Conservation (phyloP, 305 asterid species). For the Fraxinus angustifolia region DNA sequence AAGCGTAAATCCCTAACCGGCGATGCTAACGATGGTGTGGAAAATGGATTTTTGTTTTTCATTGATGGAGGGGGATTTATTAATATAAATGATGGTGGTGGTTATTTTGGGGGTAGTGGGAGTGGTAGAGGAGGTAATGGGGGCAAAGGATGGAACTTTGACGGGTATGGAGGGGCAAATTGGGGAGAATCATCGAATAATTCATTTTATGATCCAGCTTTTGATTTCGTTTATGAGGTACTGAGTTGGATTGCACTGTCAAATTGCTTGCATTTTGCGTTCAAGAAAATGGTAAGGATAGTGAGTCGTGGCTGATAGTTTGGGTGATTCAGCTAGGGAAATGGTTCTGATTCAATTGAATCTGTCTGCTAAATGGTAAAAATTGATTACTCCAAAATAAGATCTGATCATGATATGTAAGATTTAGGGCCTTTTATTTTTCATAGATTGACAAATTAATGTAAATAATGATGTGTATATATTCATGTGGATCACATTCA, state of each 20-base stretch:
- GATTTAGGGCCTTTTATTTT: background rate
- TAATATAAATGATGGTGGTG: slow-evolving; percentile 25
- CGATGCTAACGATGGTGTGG: slow-evolving; percentile 32
- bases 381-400: background rate
- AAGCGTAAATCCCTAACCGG: slow-evolving; percentile 38
- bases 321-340: slow-evolving; percentile 20
- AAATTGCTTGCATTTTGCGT: slow-evolving; percentile 77
- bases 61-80: slow-evolving; percentile 40
- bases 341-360: slow-evolving; percentile 54
- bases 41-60: slow-evolving; percentile 22
- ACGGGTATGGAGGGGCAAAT: slow-evolving; percentile 57
- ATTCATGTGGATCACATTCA: slow-evolving; percentile 15
- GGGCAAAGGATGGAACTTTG: slow-evolving; percentile 70
- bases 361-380: slow-evolving; percentile 48
- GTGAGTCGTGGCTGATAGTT: slow-evolving; percentile 41
- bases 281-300: slow-evolving; percentile 61
- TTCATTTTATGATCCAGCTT: slow-evolving; percentile 70
- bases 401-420: background rate
- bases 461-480: slow-evolving; percentile 43
- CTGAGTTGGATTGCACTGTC: slow-evolving; percentile 76
- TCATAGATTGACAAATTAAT: slow-evolving; percentile 24
- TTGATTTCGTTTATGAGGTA: slow-evolving; percentile 78
- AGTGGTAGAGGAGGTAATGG: slow-evolving; percentile 41
- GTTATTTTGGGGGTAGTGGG: slow-evolving; percentile 37
- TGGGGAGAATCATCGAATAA: slow-evolving; percentile 61